Percentiles rank a stretch among this genome's conserved stretches.
These are phyloP conservation scores for Lepiota brunneoincarnata DNA, from an alignment of 768 basidiomycete genomes.

Conservation along the genomic window DNA sequence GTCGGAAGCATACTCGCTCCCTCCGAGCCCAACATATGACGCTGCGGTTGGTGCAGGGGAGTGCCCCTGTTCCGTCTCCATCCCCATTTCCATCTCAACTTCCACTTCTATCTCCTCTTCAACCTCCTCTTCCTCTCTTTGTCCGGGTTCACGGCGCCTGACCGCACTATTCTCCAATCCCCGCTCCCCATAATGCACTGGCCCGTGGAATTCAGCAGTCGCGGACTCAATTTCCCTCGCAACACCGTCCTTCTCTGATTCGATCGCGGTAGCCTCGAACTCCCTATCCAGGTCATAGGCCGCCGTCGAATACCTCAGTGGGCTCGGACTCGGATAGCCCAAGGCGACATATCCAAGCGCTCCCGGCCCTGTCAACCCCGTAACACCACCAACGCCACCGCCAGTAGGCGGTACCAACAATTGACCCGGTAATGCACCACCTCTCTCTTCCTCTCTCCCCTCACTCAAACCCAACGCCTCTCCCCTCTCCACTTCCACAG, in stretches of 20 bases:
- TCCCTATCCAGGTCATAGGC: constrained; percentile 17
- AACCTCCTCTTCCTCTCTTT: constrained; percentile 5
- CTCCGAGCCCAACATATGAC: constrained; percentile 37
- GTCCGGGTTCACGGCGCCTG: constrained; percentile 14
- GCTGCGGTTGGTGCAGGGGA: constrained; percentile 52
- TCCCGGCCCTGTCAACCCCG: background rate
- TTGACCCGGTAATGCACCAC: background rate
- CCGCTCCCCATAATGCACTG: background rate
- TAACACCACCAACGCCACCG: background rate
- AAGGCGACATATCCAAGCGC: background rate
- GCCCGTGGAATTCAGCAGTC: constrained; percentile 3
- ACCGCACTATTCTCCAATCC: background rate
- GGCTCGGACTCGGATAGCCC: constrained; percentile 38
- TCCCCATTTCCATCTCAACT: constrained; percentile 30
- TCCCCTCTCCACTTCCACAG: constrained; percentile 7
- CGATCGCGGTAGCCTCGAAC: constrained; percentile 8
- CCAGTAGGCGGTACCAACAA: background rate
- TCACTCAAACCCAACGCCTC: constrained; percentile 4
- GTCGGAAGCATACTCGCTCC: constrained; percentile 20
- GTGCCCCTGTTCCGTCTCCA: constrained; percentile 12
- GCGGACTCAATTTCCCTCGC: background rate
- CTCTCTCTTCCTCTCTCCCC: constrained; percentile 4
- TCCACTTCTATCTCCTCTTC: constrained; percentile 16
- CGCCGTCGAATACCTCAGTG: constrained; percentile 41
- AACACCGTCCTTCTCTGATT: background rate